Percentiles rank a stretch among this genome's conserved stretches.
Evolutionary conservation across 1,139 yeast species (phyloP).

Genomic region (Tardiomyces blankii): DNA sequence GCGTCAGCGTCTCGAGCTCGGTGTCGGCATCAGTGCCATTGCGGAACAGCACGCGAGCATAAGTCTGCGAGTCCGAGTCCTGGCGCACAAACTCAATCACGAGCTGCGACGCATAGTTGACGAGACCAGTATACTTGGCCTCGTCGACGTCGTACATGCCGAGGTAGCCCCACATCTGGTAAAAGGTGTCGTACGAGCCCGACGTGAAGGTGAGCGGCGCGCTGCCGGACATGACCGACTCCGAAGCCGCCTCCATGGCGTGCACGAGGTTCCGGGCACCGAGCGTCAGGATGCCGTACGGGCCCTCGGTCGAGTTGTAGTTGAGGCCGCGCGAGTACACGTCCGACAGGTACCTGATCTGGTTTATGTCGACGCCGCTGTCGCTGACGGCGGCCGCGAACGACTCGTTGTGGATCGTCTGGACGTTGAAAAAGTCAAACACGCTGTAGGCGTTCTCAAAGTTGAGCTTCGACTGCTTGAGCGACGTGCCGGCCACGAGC

Average conservation of each 20-base stretch:
- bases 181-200: constrained; percentile 34
- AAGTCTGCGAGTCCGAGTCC: constrained; percentile 17
- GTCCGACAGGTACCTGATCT: constrained; percentile 29
- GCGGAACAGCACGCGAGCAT: constrained; percentile 32
- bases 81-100: constrained; percentile 30
- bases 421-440: constrained; percentile 30
- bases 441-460: constrained; percentile 30
- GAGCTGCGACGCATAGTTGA: constrained; percentile 32
- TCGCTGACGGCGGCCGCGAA: constrained; percentile 23
- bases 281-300: constrained; percentile 25
- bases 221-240: constrained; percentile 23
- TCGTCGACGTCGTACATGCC: constrained; percentile 23
- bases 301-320: constrained; percentile 21
- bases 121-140: constrained; percentile 31
- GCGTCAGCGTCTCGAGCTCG: constrained; percentile 25
- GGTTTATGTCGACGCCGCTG: constrained; percentile 15
- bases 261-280: constrained; percentile 23
- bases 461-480: constrained; percentile 22
- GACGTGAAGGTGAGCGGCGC: constrained; percentile 31
- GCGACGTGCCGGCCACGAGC: constrained; percentile 12
- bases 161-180: constrained; percentile 27
- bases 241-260: constrained; percentile 24
- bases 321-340: constrained; percentile 28
- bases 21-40: constrained; percentile 24
- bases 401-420: constrained; percentile 30